phyloP scores from a whole-genome alignment of 225 moss, liverwort and hornwort genomes.

The Thuidium tamariscinum region DNA sequence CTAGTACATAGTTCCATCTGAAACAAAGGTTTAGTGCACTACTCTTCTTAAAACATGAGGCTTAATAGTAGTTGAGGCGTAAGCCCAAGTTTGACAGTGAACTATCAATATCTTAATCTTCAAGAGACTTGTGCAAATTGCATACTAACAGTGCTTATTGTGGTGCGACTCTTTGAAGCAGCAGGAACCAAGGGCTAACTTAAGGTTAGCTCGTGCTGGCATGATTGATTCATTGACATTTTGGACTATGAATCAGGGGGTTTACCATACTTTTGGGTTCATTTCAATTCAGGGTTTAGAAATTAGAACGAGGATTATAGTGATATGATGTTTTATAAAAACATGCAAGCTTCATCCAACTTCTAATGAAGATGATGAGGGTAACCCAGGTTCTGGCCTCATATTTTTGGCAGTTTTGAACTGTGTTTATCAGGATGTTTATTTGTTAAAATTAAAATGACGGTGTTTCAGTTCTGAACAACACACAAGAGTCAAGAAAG shows the following conservation, averaged over 20 bases:
- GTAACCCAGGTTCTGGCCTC: not conserved
- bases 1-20: not conserved
- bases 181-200: too few species aligned
- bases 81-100: not conserved
- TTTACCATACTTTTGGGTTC: not conserved
- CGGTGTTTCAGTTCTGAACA: fast-evolving
- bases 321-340: not conserved
- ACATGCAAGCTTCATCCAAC: not conserved
- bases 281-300: not conserved
- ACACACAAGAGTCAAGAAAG: not conserved
- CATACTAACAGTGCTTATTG: not conserved
- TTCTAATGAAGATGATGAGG: too few species aligned
- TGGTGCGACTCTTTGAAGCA: not conserved
- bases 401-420: not conserved
- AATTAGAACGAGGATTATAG: not conserved
- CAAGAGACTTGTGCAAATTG: not conserved
- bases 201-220: too few species aligned
- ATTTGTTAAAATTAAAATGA: not conserved
- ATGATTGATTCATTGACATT: not conserved
- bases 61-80: not conserved
- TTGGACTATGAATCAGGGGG: too few species aligned
- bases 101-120: not conserved
- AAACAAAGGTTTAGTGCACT: not conserved
- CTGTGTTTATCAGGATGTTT: not conserved
- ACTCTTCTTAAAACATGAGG: not conserved